These are phyloP conservation scores for Didymella lethalis DNA, from an alignment of 2,329 filamentous ascomycete genomes.

Conservation along the genomic window DNA sequence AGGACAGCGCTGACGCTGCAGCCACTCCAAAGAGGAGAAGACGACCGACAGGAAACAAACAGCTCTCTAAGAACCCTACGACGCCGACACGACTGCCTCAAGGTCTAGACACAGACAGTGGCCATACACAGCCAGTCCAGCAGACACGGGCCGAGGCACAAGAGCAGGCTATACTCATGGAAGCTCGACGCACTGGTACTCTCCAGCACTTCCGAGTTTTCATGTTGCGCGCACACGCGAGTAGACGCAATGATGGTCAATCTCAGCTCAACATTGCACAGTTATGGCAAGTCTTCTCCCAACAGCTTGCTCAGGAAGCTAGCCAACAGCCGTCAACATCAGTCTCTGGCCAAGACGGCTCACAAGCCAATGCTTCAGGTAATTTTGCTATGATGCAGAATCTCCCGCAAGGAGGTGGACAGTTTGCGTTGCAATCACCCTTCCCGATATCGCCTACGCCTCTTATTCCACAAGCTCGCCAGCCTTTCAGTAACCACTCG, in stretches of 20 bases:
- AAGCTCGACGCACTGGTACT: background rate
- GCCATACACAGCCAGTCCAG: background rate
- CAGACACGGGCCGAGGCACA: background rate
- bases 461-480: background rate
- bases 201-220: background rate
- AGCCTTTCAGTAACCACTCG: background rate
- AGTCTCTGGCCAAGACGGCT: accelerated
- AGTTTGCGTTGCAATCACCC: background rate
- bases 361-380: background rate
- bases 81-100: background rate
- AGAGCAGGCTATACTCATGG: background rate
- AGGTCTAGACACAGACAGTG: background rate
- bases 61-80: background rate
- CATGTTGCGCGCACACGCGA: background rate
- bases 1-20: background rate
- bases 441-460: background rate
- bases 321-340: background rate
- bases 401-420: background rate
- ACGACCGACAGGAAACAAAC: background rate
- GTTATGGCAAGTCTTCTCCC: background rate
- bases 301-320: background rate
- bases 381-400: background rate
- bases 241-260: background rate
- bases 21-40: background rate
- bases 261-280: background rate